These are phyloP conservation scores for Sporopachydermia quercuum DNA, from an alignment of 805 yeast species.

Conservation along the genomic window DNA sequence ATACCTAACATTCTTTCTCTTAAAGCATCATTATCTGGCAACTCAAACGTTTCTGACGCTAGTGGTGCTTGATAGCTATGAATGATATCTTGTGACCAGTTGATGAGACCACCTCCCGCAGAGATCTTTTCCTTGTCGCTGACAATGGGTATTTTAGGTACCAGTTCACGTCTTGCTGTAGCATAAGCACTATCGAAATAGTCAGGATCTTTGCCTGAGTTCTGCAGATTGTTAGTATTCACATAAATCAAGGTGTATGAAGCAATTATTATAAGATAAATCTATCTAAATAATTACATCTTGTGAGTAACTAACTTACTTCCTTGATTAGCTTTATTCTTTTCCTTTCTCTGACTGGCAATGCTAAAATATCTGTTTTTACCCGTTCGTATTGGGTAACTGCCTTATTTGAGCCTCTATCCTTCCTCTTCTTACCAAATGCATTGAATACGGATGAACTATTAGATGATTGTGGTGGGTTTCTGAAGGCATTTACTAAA, in stretches of 20 bases:
- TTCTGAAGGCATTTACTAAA: slow-evolving; percentile 71
- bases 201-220: slow-evolving; percentile 4
- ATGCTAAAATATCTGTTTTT: slow-evolving; percentile 73
- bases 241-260: slow-evolving; percentile 32
- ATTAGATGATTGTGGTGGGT: slow-evolving; percentile 35
- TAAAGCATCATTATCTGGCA: slow-evolving; percentile 67
- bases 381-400: slow-evolving; percentile 64
- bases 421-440: slow-evolving; percentile 37
- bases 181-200: slow-evolving; percentile 5
- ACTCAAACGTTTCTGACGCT: slow-evolving; percentile 58
- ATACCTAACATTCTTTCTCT: slow-evolving; percentile 62
- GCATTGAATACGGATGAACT: slow-evolving; percentile 27
- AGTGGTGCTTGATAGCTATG: slow-evolving; percentile 76
- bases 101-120: slow-evolving; percentile 19
- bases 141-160: slow-evolving; percentile 75
- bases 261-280: background rate
- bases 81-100: slow-evolving; percentile 87
- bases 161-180: slow-evolving; percentile 31
- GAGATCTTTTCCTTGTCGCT: slow-evolving; percentile 18
- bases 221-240: slow-evolving; percentile 44
- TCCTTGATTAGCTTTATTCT: slow-evolving; percentile 67
- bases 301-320: slow-evolving; percentile 5
- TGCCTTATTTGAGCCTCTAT: slow-evolving; percentile 27
- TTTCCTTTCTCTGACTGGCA: slow-evolving; percentile 73
- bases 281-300: background rate